Base-by-base conservation (phyloP, 192 early-diverging fungal species). In the Mortierella alpina region DNA sequence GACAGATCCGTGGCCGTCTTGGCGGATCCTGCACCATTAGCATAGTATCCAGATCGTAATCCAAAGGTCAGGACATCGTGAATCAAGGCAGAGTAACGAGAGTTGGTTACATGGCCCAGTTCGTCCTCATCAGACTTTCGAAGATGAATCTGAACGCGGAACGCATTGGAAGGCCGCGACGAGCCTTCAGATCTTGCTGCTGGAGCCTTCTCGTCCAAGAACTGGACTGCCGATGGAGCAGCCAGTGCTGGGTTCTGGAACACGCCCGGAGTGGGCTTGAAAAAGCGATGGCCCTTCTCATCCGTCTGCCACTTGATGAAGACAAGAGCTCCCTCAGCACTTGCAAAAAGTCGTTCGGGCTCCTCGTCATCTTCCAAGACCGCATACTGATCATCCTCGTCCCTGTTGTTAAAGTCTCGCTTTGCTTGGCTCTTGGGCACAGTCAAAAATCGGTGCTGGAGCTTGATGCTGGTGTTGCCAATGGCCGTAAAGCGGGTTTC, bases 81-180 rank as follows among this genome's bases (percentile, higher is more conserved):
- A 13, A 75, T 68, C 22, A 77, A 69, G 3, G 64, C 50, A 1
- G 63, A 64, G 55, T 83, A 83, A 2, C 75, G 61, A 14, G 82
- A 75, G 52, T 83, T 83, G 51, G 82, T 83, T 9, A 83, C 73
- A 63, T 83, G 82, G 40, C 74, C 82, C 47, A 83, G 42, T 18
- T 63, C 53, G 12, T 83, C 82, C 20, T 77, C 66, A 55, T 83
- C 82, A 20, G 82, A 78, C 17, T 80, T 71, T 44, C 77, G 77
- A 50, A 80, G 70, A 20, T 72, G 53, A 22, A 80, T 63, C 40
- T 70, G 65, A 6, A 80, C 59, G 15, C 66, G 56, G 66, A 72
- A 80, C 15, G 77, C 77, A 54, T 80, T 80, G 10, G n/a, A 18
- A 11, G 77, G 77, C 45, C 77, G 57, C 14, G 22, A 14, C 14